Conservation (phyloP, 2,329 filamentous ascomycete species). For the Trichoderma sp. region DNA sequence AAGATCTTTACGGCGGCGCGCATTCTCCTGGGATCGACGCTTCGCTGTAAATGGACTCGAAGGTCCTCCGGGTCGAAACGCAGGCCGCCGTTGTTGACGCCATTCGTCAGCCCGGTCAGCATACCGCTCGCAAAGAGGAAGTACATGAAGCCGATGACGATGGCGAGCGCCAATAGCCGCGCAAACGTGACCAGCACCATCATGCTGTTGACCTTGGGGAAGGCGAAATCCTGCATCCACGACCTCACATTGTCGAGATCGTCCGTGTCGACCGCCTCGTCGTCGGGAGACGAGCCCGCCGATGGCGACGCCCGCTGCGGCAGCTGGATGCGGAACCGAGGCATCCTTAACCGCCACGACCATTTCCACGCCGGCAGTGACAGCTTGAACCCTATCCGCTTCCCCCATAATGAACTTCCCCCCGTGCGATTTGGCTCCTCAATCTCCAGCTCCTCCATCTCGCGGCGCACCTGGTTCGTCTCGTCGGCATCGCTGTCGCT, state of each 20-base stretch:
- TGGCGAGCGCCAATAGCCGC: constrained; percentile 70
- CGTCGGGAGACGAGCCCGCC: constrained; percentile 25
- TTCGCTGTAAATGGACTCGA: constrained; percentile 70
- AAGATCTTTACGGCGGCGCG: constrained; percentile 74
- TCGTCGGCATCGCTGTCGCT: constrained; percentile 52
- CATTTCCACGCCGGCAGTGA: constrained; percentile 58
- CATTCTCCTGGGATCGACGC: constrained; percentile 69
- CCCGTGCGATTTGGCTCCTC: constrained; percentile 61
- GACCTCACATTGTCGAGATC: constrained; percentile 34
- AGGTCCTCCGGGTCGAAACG: constrained; percentile 81
- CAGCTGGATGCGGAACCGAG: constrained; percentile 53
- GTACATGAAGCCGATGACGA: constrained; percentile 79
- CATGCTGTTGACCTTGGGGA: constrained; percentile 46
- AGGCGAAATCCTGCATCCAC: constrained; percentile 32
- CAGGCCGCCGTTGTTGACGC: constrained; percentile 62
- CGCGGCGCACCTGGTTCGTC: constrained; percentile 69
- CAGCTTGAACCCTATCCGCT: constrained; percentile 56
- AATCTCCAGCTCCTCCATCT: constrained; percentile 88
- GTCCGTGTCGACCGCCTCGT: constrained; percentile 23
- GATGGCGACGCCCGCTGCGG: constrained; percentile 41
- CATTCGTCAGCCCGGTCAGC: constrained; percentile 66
- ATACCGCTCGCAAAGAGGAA: constrained; percentile 83
- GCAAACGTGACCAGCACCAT: constrained; percentile 64
- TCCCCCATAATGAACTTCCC: constrained; percentile 52
- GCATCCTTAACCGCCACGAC: constrained; percentile 56